A percentile compares a stretch with the other conserved stretches of the same genome.
Evolutionary conservation across 2,329 filamentous ascomycete genomes (phyloP).

Genomic region (Ophiocordyceps robertsii): DNA sequence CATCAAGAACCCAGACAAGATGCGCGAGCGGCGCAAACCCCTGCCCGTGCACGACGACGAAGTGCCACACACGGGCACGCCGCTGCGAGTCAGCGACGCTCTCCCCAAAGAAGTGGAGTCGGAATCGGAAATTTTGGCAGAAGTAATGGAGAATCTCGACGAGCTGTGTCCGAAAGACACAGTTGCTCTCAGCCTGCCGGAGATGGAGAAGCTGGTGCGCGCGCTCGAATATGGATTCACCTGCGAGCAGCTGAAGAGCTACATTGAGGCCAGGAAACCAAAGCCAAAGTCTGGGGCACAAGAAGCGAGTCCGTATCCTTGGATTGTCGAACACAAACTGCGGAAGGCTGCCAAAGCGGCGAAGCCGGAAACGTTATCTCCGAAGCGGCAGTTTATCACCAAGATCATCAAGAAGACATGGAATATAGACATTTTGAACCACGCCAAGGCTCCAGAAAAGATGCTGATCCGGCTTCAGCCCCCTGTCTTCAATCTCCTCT

Average conservation of each 20-base stretch:
- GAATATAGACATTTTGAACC: conserved; percentile 33
- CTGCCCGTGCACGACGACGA: conserved; percentile 8
- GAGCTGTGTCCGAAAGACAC: conserved; percentile 30
- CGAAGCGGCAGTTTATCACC: conserved; percentile 27
- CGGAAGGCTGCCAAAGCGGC: conserved; percentile 25
- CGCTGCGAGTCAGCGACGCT: conserved; percentile 18
- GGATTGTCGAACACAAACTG: conserved; percentile 25
- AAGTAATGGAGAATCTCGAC: conserved; percentile 32
- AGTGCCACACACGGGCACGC: conserved; percentile 1
- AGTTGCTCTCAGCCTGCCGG: conserved; percentile 19
- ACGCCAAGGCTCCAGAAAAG: conserved; percentile 27
- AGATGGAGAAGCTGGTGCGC: conserved; percentile 27
- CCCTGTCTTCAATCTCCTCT: conserved; percentile 28
- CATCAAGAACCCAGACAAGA: conserved; percentile 24
- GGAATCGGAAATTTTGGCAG: conserved; percentile 8
- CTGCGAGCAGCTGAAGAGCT: conserved; percentile 27
- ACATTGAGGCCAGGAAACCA: conserved; percentile 12
- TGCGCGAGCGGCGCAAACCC: conserved; percentile 8
- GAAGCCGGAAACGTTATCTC: conserved; percentile 6
- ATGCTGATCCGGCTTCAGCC: conserved; percentile 24
- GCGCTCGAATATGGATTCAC: conserved; percentile 33
- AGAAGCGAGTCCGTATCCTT: conserved; percentile 16
- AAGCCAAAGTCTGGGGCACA: background rate
- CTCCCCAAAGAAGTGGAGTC: conserved; percentile 12
- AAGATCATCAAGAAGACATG: conserved; percentile 35